Evolutionary conservation across 768 basidiomycete species (phyloP).

Genomic region (Phlebiopsis gigantea): DNA sequence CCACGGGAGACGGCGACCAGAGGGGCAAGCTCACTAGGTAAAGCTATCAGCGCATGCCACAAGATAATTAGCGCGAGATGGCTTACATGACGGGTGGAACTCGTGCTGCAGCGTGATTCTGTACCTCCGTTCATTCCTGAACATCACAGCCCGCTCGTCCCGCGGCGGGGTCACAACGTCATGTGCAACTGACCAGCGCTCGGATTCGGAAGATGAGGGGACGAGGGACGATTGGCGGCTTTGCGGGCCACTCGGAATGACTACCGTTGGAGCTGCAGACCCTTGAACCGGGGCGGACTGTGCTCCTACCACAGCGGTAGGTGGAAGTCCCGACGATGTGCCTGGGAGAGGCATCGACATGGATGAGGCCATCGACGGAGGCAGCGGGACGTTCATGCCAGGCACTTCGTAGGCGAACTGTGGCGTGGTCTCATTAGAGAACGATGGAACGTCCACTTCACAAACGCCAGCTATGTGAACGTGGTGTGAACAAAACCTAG

Average conservation of each 20-base stretch:
- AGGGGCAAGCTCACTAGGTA: slow-evolving; percentile 40
- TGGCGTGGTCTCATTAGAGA: not conserved
- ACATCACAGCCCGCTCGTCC: slow-evolving; percentile 35
- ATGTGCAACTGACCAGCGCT: not conserved
- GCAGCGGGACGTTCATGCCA: not conserved
- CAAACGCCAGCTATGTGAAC: slow-evolving; percentile 4
- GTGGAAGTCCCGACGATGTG: not conserved
- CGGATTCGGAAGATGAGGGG: not conserved
- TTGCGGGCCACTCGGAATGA: slow-evolving; percentile 22
- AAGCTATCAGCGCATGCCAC: not conserved
- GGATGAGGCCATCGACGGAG: not conserved
- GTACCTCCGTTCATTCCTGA: slow-evolving; percentile 62
- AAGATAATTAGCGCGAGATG: not conserved
- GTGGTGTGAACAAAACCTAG: not conserved
- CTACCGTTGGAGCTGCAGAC: slow-evolving; percentile 12
- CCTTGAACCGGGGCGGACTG: slow-evolving; percentile 9
- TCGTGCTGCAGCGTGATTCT: slow-evolving; percentile 59
- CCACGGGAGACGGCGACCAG: slow-evolving; percentile 61
- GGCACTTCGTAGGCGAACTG: not conserved
- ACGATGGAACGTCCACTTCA: slow-evolving; percentile 4
- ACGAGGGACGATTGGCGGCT: slow-evolving; percentile 29
- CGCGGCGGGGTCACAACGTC: slow-evolving; percentile 14
- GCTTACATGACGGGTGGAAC: slow-evolving; percentile 63
- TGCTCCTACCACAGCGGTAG: not conserved
- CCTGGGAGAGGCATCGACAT: not conserved